A percentile compares a stretch with the other conserved stretches of the same genome.
These are phyloP conservation scores for Pseudogymnoascus sp. DNA, from an alignment of 2,329 filamentous ascomycete genomes.

Conservation along the genomic window DNA sequence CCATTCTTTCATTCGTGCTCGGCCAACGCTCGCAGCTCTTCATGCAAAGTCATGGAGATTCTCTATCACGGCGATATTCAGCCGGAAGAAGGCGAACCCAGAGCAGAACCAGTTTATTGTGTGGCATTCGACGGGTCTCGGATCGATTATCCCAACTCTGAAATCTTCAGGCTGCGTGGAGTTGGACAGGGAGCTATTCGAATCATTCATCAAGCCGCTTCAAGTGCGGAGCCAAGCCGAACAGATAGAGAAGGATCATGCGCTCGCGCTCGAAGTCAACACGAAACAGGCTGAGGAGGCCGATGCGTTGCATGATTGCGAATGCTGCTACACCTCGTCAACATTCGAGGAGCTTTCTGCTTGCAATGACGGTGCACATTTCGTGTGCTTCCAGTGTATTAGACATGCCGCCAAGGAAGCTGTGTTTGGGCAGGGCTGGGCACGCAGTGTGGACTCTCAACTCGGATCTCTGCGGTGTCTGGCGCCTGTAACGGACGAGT, in stretches of 20 bases:
- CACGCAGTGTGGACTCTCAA: slow-evolving; percentile 63
- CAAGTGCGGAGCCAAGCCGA: slow-evolving; percentile 35
- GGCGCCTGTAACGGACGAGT: slow-evolving; percentile 64
- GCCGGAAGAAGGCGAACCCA: slow-evolving; percentile 50
- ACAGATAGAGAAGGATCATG: slow-evolving; percentile 43
- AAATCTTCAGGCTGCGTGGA: slow-evolving; percentile 57
- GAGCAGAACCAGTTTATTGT: slow-evolving; percentile 54
- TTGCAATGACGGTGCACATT: slow-evolving; percentile 61
- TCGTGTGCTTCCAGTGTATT: slow-evolving; percentile 76
- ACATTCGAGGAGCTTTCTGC: slow-evolving; percentile 66
- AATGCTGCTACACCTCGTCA: slow-evolving; percentile 65
- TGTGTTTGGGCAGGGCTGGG: slow-evolving; percentile 88
- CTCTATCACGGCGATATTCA: slow-evolving; percentile 61
- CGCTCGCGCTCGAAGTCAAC: slow-evolving; percentile 46
- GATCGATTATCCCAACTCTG: slow-evolving; percentile 50
- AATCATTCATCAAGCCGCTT: slow-evolving; percentile 47
- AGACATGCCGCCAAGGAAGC: slow-evolving; percentile 76
- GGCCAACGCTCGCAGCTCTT: slow-evolving; percentile 58
- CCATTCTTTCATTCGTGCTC: slow-evolving; percentile 65
- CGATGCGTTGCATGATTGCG: slow-evolving; percentile 57
- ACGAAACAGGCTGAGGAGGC: slow-evolving; percentile 49
- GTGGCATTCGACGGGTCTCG: slow-evolving; percentile 49
- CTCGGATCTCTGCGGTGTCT: slow-evolving; percentile 73
- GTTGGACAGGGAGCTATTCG: slow-evolving; percentile 53
- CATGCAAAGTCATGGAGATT: slow-evolving; percentile 71